phyloP scores from a whole-genome alignment of 768 basidiomycete genomes.

The Tricholoma matsutake region DNA sequence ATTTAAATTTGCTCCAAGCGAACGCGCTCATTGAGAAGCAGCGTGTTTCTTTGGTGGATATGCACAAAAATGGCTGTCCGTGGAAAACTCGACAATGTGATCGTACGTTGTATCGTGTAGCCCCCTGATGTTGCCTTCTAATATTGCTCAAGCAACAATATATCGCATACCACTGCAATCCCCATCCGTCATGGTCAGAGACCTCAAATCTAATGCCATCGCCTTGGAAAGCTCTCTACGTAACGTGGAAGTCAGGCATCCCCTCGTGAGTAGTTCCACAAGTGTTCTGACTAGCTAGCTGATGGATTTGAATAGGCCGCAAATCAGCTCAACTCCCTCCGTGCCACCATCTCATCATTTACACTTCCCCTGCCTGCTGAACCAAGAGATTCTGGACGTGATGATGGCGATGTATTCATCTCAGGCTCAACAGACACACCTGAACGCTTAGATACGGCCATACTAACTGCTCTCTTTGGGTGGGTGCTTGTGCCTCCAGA shows the following conservation, averaged over 20 bases:
- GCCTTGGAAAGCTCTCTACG: constrained; percentile 50
- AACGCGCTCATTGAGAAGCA: constrained; percentile 75
- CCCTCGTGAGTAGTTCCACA: constrained; percentile 50
- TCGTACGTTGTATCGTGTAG: constrained; percentile 39
- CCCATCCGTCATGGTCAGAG: constrained; percentile 57
- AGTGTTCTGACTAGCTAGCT: not conserved
- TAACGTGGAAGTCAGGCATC: constrained; percentile 63
- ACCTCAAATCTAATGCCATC: constrained; percentile 54
- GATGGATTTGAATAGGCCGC: constrained; percentile 40
- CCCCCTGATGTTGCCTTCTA: not conserved
- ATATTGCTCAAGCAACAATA: constrained; percentile 48
- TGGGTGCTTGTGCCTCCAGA: constrained; percentile 45
- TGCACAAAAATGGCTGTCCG: constrained; percentile 80
- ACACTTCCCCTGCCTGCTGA: constrained; percentile 7
- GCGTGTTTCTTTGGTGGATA: constrained; percentile 55
- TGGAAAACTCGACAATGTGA: constrained; percentile 84
- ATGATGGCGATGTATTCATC: constrained; percentile 15
- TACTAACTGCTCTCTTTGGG: constrained; percentile 48
- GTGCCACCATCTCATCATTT: constrained; percentile 42
- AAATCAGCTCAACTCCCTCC: constrained; percentile 53
- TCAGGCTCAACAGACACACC: constrained; percentile 11
- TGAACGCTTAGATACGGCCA: constrained; percentile 37
- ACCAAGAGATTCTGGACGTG: not conserved
- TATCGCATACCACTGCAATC: constrained; percentile 74
- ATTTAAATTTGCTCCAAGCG: constrained; percentile 36